Percentiles rank a stretch among this genome's conserved stretches.
phyloP scores from a whole-genome alignment of 1,139 yeast genomes.

The Meyerozyma athensensis region DNA sequence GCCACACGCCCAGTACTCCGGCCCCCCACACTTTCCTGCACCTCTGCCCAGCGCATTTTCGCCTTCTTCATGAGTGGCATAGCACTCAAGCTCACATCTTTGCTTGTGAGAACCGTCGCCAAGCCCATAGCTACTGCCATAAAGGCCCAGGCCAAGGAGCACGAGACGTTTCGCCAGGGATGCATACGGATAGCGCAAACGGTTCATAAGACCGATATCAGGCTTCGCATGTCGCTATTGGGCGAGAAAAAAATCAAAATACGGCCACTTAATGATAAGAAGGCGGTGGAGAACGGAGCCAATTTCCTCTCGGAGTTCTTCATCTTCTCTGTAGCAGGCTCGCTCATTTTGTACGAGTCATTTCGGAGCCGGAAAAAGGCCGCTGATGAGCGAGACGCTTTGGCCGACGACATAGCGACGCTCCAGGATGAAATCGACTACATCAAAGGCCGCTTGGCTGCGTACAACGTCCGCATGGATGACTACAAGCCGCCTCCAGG shows the following conservation, averaged over 20 bases:
- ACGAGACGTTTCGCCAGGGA: slow-evolving; percentile 53
- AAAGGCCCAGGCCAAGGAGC: slow-evolving; percentile 74
- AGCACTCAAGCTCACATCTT: slow-evolving; percentile 71
- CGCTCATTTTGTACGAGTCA: slow-evolving; percentile 70
- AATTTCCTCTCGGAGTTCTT: slow-evolving; percentile 72
- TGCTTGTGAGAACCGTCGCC: slow-evolving; percentile 72
- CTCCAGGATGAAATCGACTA: slow-evolving; percentile 68
- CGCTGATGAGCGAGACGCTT: slow-evolving; percentile 52
- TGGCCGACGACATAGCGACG: slow-evolving; percentile 64
- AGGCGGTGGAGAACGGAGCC: slow-evolving; percentile 83
- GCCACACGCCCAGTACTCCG: too few relatives aligned
- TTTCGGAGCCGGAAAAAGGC: slow-evolving; percentile 67
- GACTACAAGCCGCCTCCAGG: slow-evolving; percentile 47
- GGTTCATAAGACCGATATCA: slow-evolving; percentile 63
- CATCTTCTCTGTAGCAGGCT: slow-evolving; percentile 76
- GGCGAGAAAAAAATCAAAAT: slow-evolving; percentile 57
- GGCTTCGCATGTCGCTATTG: slow-evolving; percentile 56
- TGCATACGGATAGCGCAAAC: slow-evolving; percentile 75
- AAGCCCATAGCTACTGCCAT: slow-evolving; percentile 75
- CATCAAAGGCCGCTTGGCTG: slow-evolving; percentile 44
- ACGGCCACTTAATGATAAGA: slow-evolving; percentile 78
- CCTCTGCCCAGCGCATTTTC: not conserved
- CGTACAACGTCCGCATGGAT: slow-evolving; percentile 39
- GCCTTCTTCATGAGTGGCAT: slow-evolving; percentile 41
- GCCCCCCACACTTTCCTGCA: not conserved